These are phyloP conservation scores for Arabidopsis lyrata DNA, from an alignment of 441 rosid species.

Conservation along the genomic window DNA sequence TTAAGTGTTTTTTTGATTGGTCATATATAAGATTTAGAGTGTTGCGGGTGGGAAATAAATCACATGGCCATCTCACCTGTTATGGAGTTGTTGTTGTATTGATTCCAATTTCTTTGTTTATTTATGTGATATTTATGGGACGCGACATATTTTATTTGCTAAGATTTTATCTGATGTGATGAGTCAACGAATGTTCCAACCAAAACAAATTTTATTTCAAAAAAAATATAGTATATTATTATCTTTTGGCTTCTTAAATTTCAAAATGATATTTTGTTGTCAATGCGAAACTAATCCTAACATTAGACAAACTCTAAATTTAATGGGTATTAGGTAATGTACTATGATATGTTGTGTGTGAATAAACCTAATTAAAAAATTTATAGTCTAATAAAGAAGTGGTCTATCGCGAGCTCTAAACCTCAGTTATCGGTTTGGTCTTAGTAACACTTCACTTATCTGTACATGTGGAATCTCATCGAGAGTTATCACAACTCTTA, in stretches of 20 bases:
- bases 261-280: background rate
- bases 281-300: background rate
- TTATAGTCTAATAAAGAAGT: background rate
- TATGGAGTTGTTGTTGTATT: slow-evolving; percentile 36
- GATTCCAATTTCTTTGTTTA: slow-evolving; percentile 38
- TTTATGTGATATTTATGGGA: slow-evolving; percentile 17
- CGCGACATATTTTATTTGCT: slow-evolving; percentile 11
- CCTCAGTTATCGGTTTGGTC: background rate
- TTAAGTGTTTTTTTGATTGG: slow-evolving; percentile 21
- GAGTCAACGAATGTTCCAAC: slow-evolving; percentile 9
- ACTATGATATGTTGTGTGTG: background rate
- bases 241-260: background rate
- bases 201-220: background rate
- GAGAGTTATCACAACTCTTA: background rate
- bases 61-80: slow-evolving; percentile 45
- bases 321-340: background rate
- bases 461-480: background rate
- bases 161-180: slow-evolving; percentile 28
- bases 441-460: background rate
- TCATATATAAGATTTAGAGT: background rate
- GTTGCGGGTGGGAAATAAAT: slow-evolving; percentile 26
- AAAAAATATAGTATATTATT: background rate
- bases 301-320: background rate
- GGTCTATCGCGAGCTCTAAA: background rate
- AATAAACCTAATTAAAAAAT: background rate